Evolutionary conservation across 2,329 filamentous ascomycete genomes (phyloP).

Genomic region (Nemania abortiva): DNA sequence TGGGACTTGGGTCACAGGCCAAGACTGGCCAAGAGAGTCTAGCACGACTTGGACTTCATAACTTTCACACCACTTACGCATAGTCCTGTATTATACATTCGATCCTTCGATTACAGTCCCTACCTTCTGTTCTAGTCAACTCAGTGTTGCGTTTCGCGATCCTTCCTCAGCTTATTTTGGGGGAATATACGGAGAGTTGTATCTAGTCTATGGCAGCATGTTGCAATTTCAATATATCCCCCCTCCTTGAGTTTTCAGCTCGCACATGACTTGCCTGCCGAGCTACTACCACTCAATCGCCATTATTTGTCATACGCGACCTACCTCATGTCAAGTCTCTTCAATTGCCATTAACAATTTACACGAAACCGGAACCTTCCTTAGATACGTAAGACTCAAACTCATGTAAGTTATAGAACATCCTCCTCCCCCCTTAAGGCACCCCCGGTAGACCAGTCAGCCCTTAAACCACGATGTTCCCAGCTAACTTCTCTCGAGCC

Average conservation of each 20-base stretch:
- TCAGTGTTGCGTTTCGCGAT: not conserved
- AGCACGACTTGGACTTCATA: constrained; percentile 11
- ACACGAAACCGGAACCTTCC: not conserved
- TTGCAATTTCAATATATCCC: not conserved
- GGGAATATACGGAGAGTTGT: not conserved
- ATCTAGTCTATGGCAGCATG: not conserved
- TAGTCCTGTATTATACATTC: not conserved
- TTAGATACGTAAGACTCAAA: not conserved
- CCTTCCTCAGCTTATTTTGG: not conserved
- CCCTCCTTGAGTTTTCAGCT: not conserved
- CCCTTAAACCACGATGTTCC: not conserved
- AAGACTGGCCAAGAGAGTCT: constrained; percentile 23
- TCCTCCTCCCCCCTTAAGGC: not conserved
- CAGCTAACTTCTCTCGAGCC: constrained; percentile 21
- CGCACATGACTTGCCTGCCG: not conserved
- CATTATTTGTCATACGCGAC: not conserved
- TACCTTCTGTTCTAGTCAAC: not conserved
- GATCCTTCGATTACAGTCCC: no score
- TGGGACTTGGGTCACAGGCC: constrained; percentile 26
- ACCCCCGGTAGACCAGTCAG: constrained; percentile 5
- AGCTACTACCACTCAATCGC: not conserved
- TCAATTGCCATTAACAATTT: not conserved
- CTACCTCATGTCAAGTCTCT: not conserved
- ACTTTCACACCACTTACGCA: constrained; percentile 4
- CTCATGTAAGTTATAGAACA: constrained; percentile 1